Base-by-base conservation (phyloP, 2,329 filamentous ascomycete species). In the Botryotinia globosa region DNA sequence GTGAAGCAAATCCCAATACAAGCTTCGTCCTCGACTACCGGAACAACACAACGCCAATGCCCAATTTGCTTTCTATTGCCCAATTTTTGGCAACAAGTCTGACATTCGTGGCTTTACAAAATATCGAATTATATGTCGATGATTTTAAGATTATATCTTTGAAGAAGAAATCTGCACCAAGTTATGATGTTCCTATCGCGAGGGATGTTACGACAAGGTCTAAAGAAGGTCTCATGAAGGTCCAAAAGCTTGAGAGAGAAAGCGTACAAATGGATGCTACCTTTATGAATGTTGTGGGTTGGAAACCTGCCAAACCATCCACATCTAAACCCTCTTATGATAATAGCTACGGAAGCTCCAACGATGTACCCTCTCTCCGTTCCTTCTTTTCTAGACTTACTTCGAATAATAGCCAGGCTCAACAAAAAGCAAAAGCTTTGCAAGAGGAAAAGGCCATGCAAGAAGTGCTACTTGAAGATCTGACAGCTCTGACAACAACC, bases 1-100 rank as follows among this genome's bases (percentile, higher is more conserved):
- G 88, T 37, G 87, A 94, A 79, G 83, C 86, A 25, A 91, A 86
- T 72, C 85, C 85, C 45, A 89, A 95, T 78, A 99, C 97, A 3
- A 92, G 91, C n/a, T 99, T 99, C 80, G 90, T 98, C 64, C 87
- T 99, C 64, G 94, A 98, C 80, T 98, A 98, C 82, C 89, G 96
- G 79, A 98, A 97, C 80, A 89, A 89, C 44, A 94, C 92, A 0
- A 95, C 94, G 0, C 93, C 94, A 2, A 84, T 98, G 66, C 96
- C 97, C 4, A 93, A 94, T 74, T 84, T 99, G 14, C 85, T 97
- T 39, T 94, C 93, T 1, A 87, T 99, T 71, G 91, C 92, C 79
- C 94, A 98, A 82, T 99, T 99, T 77, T 85, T 99, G 66, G 93
- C 94, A 6, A 98, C 94, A 10, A 98, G 95, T 83, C 85, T 99